Evolutionary conservation across 352 stramenopile species (phyloP), one percentile per base, ranked within the genome.

Genomic region (Phytophthora sp.): DNA sequence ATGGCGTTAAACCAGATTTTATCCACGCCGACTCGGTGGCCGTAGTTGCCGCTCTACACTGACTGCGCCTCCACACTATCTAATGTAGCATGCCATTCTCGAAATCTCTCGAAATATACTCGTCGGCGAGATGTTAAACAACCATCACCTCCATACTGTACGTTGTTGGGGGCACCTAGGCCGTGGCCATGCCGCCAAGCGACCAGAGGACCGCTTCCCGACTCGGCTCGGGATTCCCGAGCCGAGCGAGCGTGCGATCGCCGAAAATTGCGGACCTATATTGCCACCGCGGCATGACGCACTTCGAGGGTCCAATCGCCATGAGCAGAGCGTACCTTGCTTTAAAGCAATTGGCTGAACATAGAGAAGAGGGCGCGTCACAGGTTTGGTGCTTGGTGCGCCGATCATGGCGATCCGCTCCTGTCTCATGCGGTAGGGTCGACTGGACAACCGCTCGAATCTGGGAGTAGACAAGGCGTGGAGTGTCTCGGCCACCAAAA

Each of bases 351-450:
- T 63, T 60, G 51, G 64, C 29, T n/a, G 35, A 27, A 24, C n/a
- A 7, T 36, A 21, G 11, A 7, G 20, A 4, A 39, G 16, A 54
- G 24, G 33, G 49, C 33, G 63, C 52, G 66, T 66, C 51, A 57
- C 47, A 35, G 38, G 23, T 54, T 63, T 71, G 63, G 63, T 71
- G 63, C 58, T 69, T 69, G 52, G 52, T 42, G 49, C 26, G 39
- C 47, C 49, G 30, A 47, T 54, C 47, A 44, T 57, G 7, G 26
- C 18, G 46, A 64, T 56, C 27, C 20, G 42, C 42, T 58, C 51
- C 63, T 67, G 63, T 71, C 63, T 71, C 63, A 71, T 71, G 42
- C 58, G 47, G 27, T 13, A 45, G 27, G 33, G 59, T 61, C 59
- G 59, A 68, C 50, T 68, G 46, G 47, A n/a, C 50, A 56, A 51